phyloP scores from a whole-genome alignment of 108 stramenopile species.

The Nannochloropsis salina region DNA sequence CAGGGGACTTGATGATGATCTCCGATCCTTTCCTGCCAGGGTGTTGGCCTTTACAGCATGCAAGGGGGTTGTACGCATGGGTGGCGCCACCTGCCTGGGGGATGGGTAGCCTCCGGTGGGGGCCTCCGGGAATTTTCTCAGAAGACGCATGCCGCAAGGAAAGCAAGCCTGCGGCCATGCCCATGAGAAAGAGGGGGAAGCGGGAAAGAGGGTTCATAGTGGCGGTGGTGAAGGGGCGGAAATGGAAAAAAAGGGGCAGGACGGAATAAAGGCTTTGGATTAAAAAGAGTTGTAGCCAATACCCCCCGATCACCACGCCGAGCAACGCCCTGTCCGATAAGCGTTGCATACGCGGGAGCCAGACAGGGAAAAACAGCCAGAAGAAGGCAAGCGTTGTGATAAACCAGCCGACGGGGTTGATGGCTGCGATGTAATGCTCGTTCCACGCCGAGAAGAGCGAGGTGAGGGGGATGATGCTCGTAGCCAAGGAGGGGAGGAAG shows the following conservation, averaged over 20 bases:
- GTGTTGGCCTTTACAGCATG: no score
- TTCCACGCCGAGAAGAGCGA: not conserved
- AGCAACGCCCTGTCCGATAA: not conserved
- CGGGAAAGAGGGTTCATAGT: constrained; percentile 16
- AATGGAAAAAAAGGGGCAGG: not conserved
- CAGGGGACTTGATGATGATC: no score
- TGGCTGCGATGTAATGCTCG: not conserved
- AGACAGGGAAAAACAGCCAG: not conserved
- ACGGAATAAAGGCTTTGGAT: not conserved
- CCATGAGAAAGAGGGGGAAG: not conserved
- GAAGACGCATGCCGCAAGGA: not conserved
- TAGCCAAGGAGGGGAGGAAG: not conserved
- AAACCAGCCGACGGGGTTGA: not conserved
- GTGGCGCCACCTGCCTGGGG: no score
- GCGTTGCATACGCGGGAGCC: not conserved
- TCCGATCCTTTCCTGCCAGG: no score
- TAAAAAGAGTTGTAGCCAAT: not conserved
- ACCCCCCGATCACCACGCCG: not conserved
- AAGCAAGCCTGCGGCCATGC: not conserved
- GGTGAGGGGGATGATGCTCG: not conserved
- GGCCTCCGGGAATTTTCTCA: no score
- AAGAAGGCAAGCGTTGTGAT: not conserved
- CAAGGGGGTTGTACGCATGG: no score
- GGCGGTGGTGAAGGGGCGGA: not conserved
- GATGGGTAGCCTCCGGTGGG: no score